These are phyloP conservation scores for Mycena vitilis DNA, from an alignment of 768 basidiomycete genomes.

Conservation along the genomic window DNA sequence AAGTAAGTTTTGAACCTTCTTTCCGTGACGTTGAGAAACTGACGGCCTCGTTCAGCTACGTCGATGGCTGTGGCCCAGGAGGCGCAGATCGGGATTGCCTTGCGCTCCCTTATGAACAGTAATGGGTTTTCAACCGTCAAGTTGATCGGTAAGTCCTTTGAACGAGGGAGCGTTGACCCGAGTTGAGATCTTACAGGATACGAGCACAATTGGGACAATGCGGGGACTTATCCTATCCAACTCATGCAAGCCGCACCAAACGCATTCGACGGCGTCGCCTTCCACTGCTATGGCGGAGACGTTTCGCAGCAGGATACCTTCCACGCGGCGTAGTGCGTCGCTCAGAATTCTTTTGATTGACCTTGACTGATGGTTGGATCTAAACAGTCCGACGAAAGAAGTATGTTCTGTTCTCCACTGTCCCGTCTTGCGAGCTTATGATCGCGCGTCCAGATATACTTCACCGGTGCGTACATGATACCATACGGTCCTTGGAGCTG, in stretches of 20 bases:
- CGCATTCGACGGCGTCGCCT: slow-evolving; percentile 73
- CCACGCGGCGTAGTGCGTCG: slow-evolving; percentile 55
- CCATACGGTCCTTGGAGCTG: neutral
- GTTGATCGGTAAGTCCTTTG: slow-evolving; percentile 59
- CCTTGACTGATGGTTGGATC: neutral
- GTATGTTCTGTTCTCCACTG: slow-evolving; percentile 16
- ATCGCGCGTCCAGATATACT: no score
- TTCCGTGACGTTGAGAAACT: neutral
- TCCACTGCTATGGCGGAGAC: slow-evolving; percentile 72
- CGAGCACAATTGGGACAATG: slow-evolving; percentile 82
- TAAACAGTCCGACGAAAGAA: slow-evolving; percentile 28
- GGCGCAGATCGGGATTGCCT: slow-evolving; percentile 65
- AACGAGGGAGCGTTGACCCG: neutral
- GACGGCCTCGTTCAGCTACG: slow-evolving; percentile 46
- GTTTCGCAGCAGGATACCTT: slow-evolving; percentile 67
- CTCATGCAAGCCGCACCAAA: slow-evolving; percentile 68
- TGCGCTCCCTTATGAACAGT: slow-evolving; percentile 70
- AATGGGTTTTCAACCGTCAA: slow-evolving; percentile 70
- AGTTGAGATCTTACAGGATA: slow-evolving; percentile 38
- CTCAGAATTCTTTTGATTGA: neutral
- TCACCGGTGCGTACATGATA: slow-evolving; percentile 48
- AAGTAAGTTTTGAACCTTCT: slow-evolving; percentile 32
- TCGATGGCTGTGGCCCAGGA: slow-evolving; percentile 65
- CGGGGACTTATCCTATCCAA: slow-evolving; percentile 70
- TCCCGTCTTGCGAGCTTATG: no score